These are phyloP conservation scores for Aspergillus sp. DNA, from an alignment of 2,329 filamentous ascomycete genomes.

Conservation along the genomic window DNA sequence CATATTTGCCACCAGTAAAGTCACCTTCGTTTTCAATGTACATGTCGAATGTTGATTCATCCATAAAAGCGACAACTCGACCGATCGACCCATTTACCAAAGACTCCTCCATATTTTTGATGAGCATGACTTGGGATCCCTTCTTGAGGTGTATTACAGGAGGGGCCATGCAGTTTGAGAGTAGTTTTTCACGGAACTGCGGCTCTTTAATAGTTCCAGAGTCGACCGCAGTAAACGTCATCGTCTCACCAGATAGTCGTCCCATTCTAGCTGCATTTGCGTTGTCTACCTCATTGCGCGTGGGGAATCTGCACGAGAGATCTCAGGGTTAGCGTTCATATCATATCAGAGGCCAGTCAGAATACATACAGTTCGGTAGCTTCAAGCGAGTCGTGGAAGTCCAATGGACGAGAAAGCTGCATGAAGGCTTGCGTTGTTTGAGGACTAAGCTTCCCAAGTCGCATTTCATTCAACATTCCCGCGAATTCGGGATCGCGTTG, in stretches of 20 bases:
- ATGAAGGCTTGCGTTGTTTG: conserved; percentile 78
- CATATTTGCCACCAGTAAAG: conserved; percentile 55
- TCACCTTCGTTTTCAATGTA: conserved; percentile 63
- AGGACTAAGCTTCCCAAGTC: conserved; percentile 79
- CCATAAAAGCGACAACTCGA: conserved; percentile 82
- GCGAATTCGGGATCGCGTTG: conserved; percentile 92
- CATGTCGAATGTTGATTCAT: conserved; percentile 63
- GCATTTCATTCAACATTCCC: conserved; percentile 96
- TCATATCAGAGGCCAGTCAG: not conserved
- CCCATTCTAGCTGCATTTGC: conserved; percentile 79
- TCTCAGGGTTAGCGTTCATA: not conserved
- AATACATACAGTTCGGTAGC: conserved; percentile 76
- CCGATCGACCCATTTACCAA: conserved; percentile 94
- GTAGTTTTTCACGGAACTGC: conserved; percentile 72
- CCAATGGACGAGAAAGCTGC: conserved; percentile 70
- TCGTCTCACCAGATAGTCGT: conserved; percentile 69
- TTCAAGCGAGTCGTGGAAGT: conserved; percentile 73
- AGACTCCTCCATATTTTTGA: conserved; percentile 95
- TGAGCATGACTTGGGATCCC: conserved; percentile 97
- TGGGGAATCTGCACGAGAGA: conserved; percentile 69
- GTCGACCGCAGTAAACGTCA: conserved; percentile 75
- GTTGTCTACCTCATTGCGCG: conserved; percentile 82
- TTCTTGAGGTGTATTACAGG: conserved; percentile 80
- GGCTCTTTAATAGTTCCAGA: conserved; percentile 70
- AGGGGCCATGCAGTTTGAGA: conserved; percentile 93